Conservation (phyloP, 2,329 filamentous ascomycete species). For the Penicillium frequentans region DNA sequence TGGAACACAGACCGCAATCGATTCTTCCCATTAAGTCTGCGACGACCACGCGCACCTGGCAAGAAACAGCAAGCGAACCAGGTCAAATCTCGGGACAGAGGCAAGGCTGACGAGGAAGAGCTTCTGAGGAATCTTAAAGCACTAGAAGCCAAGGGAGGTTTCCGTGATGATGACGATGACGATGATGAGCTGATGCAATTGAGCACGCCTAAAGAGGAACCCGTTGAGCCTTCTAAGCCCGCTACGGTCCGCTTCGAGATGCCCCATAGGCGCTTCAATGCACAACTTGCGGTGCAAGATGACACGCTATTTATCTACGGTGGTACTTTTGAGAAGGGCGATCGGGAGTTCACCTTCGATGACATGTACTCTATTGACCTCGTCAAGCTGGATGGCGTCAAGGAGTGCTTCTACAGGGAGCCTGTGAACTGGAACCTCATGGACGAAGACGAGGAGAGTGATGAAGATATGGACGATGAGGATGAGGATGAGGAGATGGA, state of each 20-base stretch:
- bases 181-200: constrained; percentile 38
- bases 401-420: constrained; percentile 83
- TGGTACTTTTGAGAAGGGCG: constrained; percentile 92
- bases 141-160: constrained; percentile 73
- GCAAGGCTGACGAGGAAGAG: constrained; percentile 89
- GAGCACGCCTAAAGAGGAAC: constrained; percentile 51
- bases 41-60: constrained; percentile 69
- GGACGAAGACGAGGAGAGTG: constrained; percentile 54
- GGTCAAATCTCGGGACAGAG: constrained; percentile 62
- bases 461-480: constrained; percentile 54
- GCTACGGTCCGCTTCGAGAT: constrained; percentile 74
- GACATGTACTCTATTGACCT: constrained; percentile 91
- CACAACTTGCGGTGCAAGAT: constrained; percentile 84
- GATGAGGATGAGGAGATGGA: constrained; percentile 45
- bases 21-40: constrained; percentile 80
- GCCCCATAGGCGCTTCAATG: constrained; percentile 88
- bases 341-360: constrained; percentile 93
- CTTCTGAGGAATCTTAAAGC: constrained; percentile 82
- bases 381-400: constrained; percentile 92
- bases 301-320: constrained; percentile 93
- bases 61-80: constrained; percentile 56
- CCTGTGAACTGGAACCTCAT: constrained; percentile 79
- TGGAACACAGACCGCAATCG: constrained; percentile 96
- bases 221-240: constrained; percentile 54
- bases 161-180: constrained; percentile 49